phyloP scores from a whole-genome alignment of 2,329 filamentous ascomycete genomes.

The Atkinsonella hypoxylon region DNA sequence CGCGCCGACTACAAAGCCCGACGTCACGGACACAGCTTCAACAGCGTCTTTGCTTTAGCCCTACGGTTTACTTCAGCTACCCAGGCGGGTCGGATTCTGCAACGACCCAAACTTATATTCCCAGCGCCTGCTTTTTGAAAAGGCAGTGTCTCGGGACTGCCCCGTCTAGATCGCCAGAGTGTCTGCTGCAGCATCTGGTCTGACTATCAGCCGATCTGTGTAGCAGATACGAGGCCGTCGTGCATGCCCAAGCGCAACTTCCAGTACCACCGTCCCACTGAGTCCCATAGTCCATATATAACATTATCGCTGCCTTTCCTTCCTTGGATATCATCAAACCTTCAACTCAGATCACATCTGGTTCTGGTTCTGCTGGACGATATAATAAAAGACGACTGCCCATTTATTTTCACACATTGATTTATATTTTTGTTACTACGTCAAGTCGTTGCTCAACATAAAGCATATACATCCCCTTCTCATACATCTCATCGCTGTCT shows the following conservation, averaged over 20 bases:
- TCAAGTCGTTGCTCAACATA: background rate
- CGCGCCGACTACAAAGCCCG: background rate
- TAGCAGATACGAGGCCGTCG: conserved; percentile 9
- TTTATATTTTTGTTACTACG: background rate
- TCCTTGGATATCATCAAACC: conserved; percentile 3
- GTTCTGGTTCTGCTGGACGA: background rate
- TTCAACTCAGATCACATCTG: conserved; percentile 1
- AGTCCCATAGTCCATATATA: conserved; percentile 5
- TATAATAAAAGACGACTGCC: conserved; percentile 2
- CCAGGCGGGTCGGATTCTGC: conserved; percentile 2
- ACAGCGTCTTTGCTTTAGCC: background rate
- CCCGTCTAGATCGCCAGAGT: conserved; percentile 9
- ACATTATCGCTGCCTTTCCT: conserved; percentile 7
- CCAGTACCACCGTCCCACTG: conserved; percentile 2
- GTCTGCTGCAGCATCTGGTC: conserved; percentile 8
- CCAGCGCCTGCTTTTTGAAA: background rate
- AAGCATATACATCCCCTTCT: background rate
- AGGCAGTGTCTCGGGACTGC: conserved; percentile 3
- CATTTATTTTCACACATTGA: background rate
- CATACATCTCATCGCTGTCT: background rate
- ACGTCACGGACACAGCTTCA: background rate
- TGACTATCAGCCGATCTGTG: conserved; percentile 10
- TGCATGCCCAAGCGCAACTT: conserved; percentile 10
- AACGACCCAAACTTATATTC: conserved; percentile 4
- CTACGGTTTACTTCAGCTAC: background rate